Conservation (phyloP, 345 rosid genomes). For the Orychophragmus violaceus region DNA sequence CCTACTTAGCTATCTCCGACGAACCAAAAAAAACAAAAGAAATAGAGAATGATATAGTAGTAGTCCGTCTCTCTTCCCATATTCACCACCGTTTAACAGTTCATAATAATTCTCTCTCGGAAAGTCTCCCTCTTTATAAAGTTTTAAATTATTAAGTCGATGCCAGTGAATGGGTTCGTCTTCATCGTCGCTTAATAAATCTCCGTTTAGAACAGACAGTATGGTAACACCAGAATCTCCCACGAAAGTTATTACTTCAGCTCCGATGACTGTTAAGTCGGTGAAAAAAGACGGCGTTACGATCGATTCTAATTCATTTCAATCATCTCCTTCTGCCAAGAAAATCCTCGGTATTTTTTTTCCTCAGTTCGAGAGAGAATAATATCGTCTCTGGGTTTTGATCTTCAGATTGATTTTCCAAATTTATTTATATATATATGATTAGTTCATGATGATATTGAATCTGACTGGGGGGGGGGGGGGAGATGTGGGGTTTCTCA, state of each 20-base stretch:
- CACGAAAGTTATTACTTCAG: not conserved
- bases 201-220: slow-evolving; percentile 20
- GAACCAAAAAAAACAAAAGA: not conserved
- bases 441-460: slow-evolving; percentile 20
- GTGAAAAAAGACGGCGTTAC: slow-evolving; percentile 1
- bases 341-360: slow-evolving; percentile 9
- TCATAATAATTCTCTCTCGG: not conserved
- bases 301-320: not conserved
- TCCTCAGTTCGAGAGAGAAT: not conserved
- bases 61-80: not conserved
- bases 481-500: slow-evolving; percentile 9
- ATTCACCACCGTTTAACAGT: not conserved
- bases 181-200: slow-evolving; percentile 23
- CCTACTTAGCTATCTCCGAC: slow-evolving; percentile 24
- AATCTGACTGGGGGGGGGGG: slow-evolving; percentile 1
- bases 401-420: not conserved
- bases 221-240: slow-evolving; percentile 29
- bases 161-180: slow-evolving; percentile 24
- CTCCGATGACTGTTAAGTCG: not conserved
- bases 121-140: not conserved
- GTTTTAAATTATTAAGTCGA: not conserved
- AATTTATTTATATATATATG: not conserved
- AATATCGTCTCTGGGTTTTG: not conserved
- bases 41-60: not conserved
- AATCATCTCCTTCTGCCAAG: slow-evolving; percentile 14